Evolutionary conservation across 2,329 filamentous ascomycete genomes (phyloP).

Genomic region (Chaetomiaceae sp.): DNA sequence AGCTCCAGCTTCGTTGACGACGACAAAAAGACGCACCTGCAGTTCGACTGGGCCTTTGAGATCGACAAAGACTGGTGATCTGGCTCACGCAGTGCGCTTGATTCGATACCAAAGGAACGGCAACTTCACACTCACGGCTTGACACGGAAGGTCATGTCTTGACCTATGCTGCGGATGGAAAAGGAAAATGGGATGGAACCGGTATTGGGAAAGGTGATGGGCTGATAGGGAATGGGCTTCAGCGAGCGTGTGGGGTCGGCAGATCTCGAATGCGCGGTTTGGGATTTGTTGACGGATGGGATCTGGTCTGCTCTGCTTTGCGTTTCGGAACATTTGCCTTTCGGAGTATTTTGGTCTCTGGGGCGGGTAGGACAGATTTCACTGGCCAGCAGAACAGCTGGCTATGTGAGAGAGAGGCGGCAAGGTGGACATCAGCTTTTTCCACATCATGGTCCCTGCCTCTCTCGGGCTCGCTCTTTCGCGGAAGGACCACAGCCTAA

Average conservation of each 20-base stretch:
- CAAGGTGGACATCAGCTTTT: no score
- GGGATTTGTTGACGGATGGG: background rate
- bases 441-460: background rate
- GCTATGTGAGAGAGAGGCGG: background rate
- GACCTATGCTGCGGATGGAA: no score
- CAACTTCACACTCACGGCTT: background rate
- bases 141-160: no score
- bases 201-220: background rate
- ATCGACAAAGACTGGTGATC: constrained; percentile 89
- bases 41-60: constrained; percentile 95
- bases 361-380: background rate
- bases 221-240: no score
- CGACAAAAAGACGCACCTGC: constrained; percentile 82
- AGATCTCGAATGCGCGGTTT: background rate
- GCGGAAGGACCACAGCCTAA: background rate
- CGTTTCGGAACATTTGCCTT: background rate
- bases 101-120: no score
- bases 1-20: constrained; percentile 91
- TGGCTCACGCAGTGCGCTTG: no score
- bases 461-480: background rate
- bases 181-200: background rate
- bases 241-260: background rate
- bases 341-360: background rate
- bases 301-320: background rate
- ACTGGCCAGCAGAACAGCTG: background rate